A percentile compares a stretch with the other conserved stretches of the same genome.
phyloP scores from a whole-genome alignment of 225 moss, liverwort and hornwort species.

The Sphagnum contortum region DNA sequence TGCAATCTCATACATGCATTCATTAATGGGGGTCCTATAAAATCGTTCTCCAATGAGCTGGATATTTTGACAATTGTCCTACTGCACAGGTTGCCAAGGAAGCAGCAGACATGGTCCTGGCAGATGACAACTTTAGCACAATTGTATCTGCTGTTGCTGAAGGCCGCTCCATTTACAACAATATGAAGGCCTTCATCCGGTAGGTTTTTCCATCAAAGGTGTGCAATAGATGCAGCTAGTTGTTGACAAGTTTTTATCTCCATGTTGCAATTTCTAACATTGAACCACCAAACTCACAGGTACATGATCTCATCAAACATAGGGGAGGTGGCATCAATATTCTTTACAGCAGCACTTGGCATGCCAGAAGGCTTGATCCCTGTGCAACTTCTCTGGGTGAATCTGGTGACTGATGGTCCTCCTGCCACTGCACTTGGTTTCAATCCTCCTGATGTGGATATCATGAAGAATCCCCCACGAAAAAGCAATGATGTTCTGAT shows the following conservation, averaged over 20 bases:
- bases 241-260: no score
- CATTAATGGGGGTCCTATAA: no score
- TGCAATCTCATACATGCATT: no score
- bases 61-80: no score
- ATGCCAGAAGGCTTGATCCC: slow-evolving; percentile 95
- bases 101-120: slow-evolving; percentile 95
- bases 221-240: not conserved
- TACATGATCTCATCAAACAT: slow-evolving; percentile 98
- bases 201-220: slow-evolving; percentile 5
- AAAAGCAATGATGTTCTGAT: slow-evolving; percentile 77
- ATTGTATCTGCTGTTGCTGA: slow-evolving; percentile 91
- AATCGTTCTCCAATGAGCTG: no score
- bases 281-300: slow-evolving; percentile 17
- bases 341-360: slow-evolving; percentile 84
- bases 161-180: slow-evolving; percentile 89
- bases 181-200: slow-evolving; percentile 99
- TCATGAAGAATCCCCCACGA: slow-evolving; percentile 84
- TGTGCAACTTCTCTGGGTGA: slow-evolving; percentile 94
- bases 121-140: slow-evolving; percentile 91
- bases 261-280: no score
- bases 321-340: slow-evolving; percentile 92
- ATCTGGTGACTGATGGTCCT: slow-evolving; percentile 94
- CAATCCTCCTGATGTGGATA: slow-evolving; percentile 88
- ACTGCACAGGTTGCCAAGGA: slow-evolving; percentile 79
- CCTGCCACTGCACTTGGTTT: slow-evolving; percentile 95